Evolutionary conservation across 345 rosid genomes (phyloP), one percentile per base, ranked within the genome.

Genomic region (Salix viminalis): DNA sequence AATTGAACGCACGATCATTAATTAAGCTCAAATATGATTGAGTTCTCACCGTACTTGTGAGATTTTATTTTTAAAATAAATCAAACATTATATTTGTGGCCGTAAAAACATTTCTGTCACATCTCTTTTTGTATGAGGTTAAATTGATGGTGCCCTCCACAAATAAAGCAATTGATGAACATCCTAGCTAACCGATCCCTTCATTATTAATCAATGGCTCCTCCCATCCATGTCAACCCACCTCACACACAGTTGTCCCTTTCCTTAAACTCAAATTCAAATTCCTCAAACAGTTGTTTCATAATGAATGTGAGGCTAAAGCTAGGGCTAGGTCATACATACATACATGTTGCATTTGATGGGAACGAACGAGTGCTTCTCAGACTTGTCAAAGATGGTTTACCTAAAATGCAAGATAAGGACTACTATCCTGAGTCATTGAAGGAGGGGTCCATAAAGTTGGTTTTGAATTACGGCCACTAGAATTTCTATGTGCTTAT

Each of bases 381-480:
- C 21, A 32, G 62, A 61, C 58, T 19, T 42, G 7, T 19, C 2
- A 66, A 34, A 15, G 23, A 3, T 42, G 23, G 5, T 34, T 72
- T 44, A 13, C n/a, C 12, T 5, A 23, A 70, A 66, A 65, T 4
- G 1, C 2, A 3, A 26, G 65, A 67, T 61, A 67, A 81, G 73
- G 72, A 36, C 44, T 28, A 32, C 44, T 41, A 32, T 19, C 12
- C 18, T 13, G 69, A 77, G 44, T 36, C 67, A 48, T 8, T 30
- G 37, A 37, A 64, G 54, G 24, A 64, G 44, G 24, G 39, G 71
- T 79, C 50, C 77, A 24, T 61, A 34, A 60, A 34, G 34, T 2
- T 67, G 52, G 68, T 66, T 71, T 52, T 71, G 23, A 67, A 73
- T 54, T 24, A 77, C 32, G 37, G 64, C 81, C 83, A 71, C 79